phyloP scores from a whole-genome alignment of 2,329 filamentous ascomycete species.

The Hypomyces rosellus region DNA sequence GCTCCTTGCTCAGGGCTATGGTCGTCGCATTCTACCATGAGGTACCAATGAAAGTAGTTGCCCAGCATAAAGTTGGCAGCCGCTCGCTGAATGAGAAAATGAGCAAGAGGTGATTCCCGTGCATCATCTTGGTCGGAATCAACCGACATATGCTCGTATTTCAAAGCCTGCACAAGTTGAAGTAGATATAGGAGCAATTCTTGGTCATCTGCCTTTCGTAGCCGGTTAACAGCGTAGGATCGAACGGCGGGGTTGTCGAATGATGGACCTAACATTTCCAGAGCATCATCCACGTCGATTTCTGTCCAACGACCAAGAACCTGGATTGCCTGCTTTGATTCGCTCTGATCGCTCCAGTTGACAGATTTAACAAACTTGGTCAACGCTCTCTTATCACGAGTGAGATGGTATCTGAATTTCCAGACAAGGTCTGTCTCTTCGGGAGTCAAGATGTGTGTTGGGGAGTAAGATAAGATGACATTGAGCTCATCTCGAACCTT shows the following conservation, averaged over 20 bases:
- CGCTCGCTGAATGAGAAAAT: conserved; percentile 82
- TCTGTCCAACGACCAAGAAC: conserved; percentile 91
- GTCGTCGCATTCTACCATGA: conserved; percentile 96
- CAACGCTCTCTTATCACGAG: conserved; percentile 82
- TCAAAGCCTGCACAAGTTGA: conserved; percentile 91
- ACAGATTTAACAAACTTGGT: conserved; percentile 99
- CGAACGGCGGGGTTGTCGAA: conserved; percentile 86
- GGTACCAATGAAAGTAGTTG: conserved; percentile 96
- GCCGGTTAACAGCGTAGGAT: conserved; percentile 84
- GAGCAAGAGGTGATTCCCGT: conserved; percentile 77
- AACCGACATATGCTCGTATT: conserved; percentile 74
- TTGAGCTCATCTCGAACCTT: conserved; percentile 94
- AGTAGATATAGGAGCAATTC: conserved; percentile 87
- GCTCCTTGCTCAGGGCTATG: conserved; percentile 66
- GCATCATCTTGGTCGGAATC: conserved; percentile 50
- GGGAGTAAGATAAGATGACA: conserved; percentile 82
- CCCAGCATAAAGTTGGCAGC: conserved; percentile 84
- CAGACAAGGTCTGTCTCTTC: conserved; percentile 96
- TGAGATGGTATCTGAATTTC: conserved; percentile 94
- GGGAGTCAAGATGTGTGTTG: conserved; percentile 77
- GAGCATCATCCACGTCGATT: conserved; percentile 92
- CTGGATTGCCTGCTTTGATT: conserved; percentile 83
- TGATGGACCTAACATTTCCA: conserved; percentile 86
- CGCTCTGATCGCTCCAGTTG: conserved; percentile 80
- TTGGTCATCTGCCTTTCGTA: conserved; percentile 87